Evolutionary conservation across 1,284 basidiomycete genomes (phyloP).

Genomic region (Ustilago cynodontis): DNA sequence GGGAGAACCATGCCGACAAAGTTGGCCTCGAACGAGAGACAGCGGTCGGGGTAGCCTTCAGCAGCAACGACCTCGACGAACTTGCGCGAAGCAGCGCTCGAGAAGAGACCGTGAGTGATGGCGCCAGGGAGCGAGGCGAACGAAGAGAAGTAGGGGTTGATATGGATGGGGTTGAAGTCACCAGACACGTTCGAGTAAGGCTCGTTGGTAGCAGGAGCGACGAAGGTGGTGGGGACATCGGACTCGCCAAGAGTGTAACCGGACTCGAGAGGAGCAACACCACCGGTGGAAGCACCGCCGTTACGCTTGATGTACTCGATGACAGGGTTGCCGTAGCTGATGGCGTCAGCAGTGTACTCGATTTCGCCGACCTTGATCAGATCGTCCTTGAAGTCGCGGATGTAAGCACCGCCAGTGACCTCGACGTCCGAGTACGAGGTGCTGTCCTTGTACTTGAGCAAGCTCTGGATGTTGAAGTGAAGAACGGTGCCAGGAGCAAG

Average conservation of each 20-base stretch:
- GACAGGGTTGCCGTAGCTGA: slow-evolving; percentile 82
- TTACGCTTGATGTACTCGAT: slow-evolving; percentile 91
- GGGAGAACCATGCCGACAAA: slow-evolving; percentile 99
- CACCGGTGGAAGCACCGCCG: slow-evolving; percentile 79
- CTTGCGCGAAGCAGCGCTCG: slow-evolving; percentile 90
- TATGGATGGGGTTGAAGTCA: slow-evolving; percentile 97
- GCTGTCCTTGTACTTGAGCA: slow-evolving; percentile 91
- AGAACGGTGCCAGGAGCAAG: slow-evolving; percentile 81
- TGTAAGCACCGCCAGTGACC: slow-evolving; percentile 76
- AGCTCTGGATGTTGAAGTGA: slow-evolving; percentile 87
- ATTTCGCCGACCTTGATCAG: slow-evolving; percentile 61
- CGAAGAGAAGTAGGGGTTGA: slow-evolving; percentile 98
- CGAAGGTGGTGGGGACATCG: slow-evolving; percentile 53
- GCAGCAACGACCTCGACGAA: slow-evolving; percentile 95
- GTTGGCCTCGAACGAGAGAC: slow-evolving; percentile 62
- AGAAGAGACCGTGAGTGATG: slow-evolving; percentile 98
- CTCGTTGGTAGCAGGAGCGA: slow-evolving; percentile 82
- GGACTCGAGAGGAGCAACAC: slow-evolving; percentile 81
- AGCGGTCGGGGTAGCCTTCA: slow-evolving; percentile 87
- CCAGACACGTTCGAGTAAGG: slow-evolving; percentile 95
- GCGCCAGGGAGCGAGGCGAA: slow-evolving; percentile 93
- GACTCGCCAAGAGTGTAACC: slow-evolving; percentile 55
- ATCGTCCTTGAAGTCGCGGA: slow-evolving; percentile 64
- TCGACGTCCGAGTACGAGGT: slow-evolving; percentile 83
- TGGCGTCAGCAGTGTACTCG: slow-evolving; percentile 57